A percentile compares a stretch with the other conserved stretches of the same genome.
Evolutionary conservation across 108 stramenopile species (phyloP).

Genomic region (Skeletonema potamos): DNA sequence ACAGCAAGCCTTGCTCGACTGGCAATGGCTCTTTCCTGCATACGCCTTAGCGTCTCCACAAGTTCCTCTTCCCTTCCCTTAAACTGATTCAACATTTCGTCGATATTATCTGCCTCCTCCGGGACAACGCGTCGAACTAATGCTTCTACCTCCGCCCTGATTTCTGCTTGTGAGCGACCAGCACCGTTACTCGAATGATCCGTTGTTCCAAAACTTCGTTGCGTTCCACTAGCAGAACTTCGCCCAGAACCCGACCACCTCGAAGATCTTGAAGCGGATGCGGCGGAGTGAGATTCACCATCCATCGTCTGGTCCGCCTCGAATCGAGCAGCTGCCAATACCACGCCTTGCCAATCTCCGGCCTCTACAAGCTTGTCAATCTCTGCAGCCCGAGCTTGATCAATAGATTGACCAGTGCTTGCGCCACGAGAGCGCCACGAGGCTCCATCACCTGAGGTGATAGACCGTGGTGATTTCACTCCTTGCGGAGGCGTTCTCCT

Average conservation of each 20-base stretch:
- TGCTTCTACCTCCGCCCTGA: slow-evolving; percentile 77
- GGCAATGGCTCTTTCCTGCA: slow-evolving; percentile 85
- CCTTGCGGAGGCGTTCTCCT: slow-evolving; percentile 2
- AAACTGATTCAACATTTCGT: slow-evolving; percentile 89
- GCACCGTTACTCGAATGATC: slow-evolving; percentile 44
- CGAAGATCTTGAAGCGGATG: slow-evolving; percentile 64
- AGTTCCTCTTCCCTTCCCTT: slow-evolving; percentile 90
- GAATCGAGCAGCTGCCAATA: slow-evolving; percentile 79
- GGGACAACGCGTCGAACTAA: slow-evolving; percentile 82
- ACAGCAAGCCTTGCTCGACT: slow-evolving; percentile 70
- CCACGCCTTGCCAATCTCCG: slow-evolving; percentile 90
- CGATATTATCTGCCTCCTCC: slow-evolving; percentile 86
- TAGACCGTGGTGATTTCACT: slow-evolving; percentile 21
- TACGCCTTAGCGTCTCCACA: slow-evolving; percentile 79
- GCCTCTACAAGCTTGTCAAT: slow-evolving; percentile 81
- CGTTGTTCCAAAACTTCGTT: slow-evolving; percentile 51
- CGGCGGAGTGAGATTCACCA: slow-evolving; percentile 51
- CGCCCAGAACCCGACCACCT: slow-evolving; percentile 33
- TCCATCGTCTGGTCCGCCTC: slow-evolving; percentile 70
- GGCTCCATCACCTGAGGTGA: slow-evolving; percentile 37
- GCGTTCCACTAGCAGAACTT: slow-evolving; percentile 37
- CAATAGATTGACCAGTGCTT: slow-evolving; percentile 22
- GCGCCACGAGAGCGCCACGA: slow-evolving; percentile 25
- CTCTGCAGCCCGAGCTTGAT: slow-evolving; percentile 69
- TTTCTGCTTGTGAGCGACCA: slow-evolving; percentile 59